Base-by-base conservation (phyloP, 495 filamentous ascomycete species). In the Aspergillus coremiiformis region DNA sequence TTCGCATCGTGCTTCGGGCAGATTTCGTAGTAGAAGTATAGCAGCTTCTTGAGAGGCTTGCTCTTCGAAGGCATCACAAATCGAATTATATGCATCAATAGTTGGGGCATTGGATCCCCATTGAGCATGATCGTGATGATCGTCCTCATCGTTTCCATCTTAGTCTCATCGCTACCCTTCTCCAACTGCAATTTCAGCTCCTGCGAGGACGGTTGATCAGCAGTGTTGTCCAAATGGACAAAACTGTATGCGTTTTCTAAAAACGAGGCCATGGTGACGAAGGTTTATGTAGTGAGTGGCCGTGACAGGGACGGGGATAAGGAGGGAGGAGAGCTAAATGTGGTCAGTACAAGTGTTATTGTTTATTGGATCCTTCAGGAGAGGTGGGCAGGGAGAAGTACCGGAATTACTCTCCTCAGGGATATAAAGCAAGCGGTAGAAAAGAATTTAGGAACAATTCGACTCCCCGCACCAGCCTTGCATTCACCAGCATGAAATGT, bases 11-110 rank as follows among this genome's bases (percentile, higher is more conserved):
- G 84, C 68, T 99, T 99, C 22, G 94, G 94, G 68, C 93, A 97
- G 61, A 97, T 92, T 72, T 99, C 94, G 70, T 96, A 95, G 75
- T 96, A 99, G 70, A 97, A 92, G 72, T 99, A 99, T 14, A 99
- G 80, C 37, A 99, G 74, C 74, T 97, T 97, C 80, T 99, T 99
- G 60, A 99, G 75, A n/a, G 83, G 74, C 71, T 97, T 97, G 72
- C 84, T 89, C 75, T 88, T 95, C 51, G 89, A 92, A 1, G 94
- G 94, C 94, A 97, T 97, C 57, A 99, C 89, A 69, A 97, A 97
- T 68, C 93, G 87, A 73, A 99, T 97, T 64, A 99, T 97, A 72
- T 96, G 94, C 94, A 99, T 99, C 57, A 99, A 81, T 15, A 99
- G 80, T 60, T 87, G 83, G 33, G 89, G 83, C 86, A 97, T 90